Evolutionary conservation across 2,329 filamentous ascomycete genomes (phyloP).

Genomic region (Lecanicillium sp.): DNA sequence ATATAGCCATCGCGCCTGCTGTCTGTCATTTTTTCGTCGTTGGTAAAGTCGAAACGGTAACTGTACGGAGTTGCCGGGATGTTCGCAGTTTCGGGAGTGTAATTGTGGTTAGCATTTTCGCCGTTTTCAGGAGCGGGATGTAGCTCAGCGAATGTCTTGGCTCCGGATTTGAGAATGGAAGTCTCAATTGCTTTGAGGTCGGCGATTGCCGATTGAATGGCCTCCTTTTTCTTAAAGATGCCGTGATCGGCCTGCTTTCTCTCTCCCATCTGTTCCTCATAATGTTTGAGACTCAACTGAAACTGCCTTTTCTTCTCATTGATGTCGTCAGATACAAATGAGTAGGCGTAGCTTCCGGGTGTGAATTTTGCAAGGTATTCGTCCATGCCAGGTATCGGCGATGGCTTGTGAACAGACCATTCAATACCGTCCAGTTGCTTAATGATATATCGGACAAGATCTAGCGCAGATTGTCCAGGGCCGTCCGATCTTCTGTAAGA

Average conservation of each 20-base stretch:
- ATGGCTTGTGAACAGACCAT: constrained; percentile 15
- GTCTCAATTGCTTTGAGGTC: constrained; percentile 51
- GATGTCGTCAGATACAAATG: constrained; percentile 39
- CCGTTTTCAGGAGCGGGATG: constrained; percentile 44
- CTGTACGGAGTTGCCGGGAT: constrained; percentile 36
- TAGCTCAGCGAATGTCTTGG: constrained; percentile 61
- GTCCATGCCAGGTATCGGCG: constrained; percentile 34
- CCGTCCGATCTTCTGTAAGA: constrained; percentile 27
- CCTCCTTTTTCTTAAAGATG: constrained; percentile 47
- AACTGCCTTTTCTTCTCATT: constrained; percentile 26
- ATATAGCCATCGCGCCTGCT: constrained; percentile 54
- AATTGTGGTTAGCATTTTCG: constrained; percentile 11
- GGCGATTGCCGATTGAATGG: constrained; percentile 43
- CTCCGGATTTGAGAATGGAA: constrained; percentile 50
- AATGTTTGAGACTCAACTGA: constrained; percentile 25
- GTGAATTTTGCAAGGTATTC: constrained; percentile 48
- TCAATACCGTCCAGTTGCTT: constrained; percentile 31
- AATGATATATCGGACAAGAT: constrained; percentile 51
- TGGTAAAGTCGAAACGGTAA: constrained; percentile 45
- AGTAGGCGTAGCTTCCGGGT: constrained; percentile 55
- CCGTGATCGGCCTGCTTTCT: constrained; percentile 19
- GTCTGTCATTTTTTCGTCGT: constrained; percentile 49
- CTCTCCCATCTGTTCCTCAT: constrained; percentile 20
- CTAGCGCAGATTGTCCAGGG: constrained; percentile 48
- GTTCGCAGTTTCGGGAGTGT: constrained; percentile 1